Evolutionary conservation across 208 protist genomes (phyloP), one percentile per base, ranked within the genome.

Genomic region (Endotrypanum monterogeii): DNA sequence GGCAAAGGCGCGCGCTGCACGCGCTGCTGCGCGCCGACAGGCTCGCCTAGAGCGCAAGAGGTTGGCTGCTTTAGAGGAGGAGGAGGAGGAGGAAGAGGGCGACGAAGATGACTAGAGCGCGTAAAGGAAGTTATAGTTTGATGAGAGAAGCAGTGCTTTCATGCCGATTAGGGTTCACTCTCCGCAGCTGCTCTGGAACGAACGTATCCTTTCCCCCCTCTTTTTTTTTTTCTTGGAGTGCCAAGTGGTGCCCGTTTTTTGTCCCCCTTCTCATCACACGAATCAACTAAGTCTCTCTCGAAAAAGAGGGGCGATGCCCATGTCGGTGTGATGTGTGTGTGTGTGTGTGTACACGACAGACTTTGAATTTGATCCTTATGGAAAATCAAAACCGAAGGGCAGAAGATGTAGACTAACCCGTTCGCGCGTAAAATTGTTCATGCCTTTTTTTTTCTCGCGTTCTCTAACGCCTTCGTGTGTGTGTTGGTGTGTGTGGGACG

Each of bases 61-160:
- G 30, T 69, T 67, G 14, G 79, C 74, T 20, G 80, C 30, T 1
- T 76, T 23, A 14, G 84, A 85, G 41, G 86, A 87, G 63, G 81
- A 74, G 3, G 90, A 92, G 67, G 87, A 91, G 41, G 85, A 90
- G 41, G 74, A 87, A 12, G 81, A 86, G 23, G 63, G 79, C 30
- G 62, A 80, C 50, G 71, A 80, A 14, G 62, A 51, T 25, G 41
- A 25, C 25, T 67, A 52, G 30, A 37, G 8, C 39, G 52, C 2
- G 25, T n/a, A 25, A 11, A 37, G 28, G 7, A 35, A 28, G 37
- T 0, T 46, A 4, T 35, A 41, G 5, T 18, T 32, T 46, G 30
- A 5, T 9, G n/a, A 46, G 20, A 37, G 30, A 12, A 20, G 39
- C 7, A 14, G 58, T 6, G 7, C 0, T 4, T 5, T 28, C 3